Base-by-base conservation (phyloP, 441 rosid species). In the Gossypium gossypioides region DNA sequence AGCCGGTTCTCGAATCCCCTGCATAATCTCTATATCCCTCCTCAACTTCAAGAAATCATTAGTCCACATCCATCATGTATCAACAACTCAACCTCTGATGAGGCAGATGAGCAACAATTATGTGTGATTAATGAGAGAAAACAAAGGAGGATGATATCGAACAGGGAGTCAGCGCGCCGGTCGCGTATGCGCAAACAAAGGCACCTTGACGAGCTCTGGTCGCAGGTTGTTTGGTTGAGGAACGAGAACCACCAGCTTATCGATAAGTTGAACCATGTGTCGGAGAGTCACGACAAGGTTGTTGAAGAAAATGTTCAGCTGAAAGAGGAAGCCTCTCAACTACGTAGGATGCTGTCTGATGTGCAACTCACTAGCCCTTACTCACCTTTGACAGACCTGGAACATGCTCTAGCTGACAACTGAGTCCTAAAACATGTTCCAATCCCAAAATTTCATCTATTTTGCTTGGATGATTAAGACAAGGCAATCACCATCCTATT, bases 61-160 rank as follows among this genome's bases (percentile, higher is more conserved):
- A 84, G 81, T 42, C 78, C 77, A 44, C 89, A 82, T 27, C 77
- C 88, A 46, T 84, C 96, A 7, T 73, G 83, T 77, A 69, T 78
- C 27, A 91, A 90, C 83, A 86, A 89, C 84, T 92, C 96, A 0
- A 88, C 97, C 18, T 90, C 96, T 0, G 96, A 92, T 13, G 96
- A 90, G 64, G 96, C 91, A 15, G 96, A 85, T 0, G 96, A 88
- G 80, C 90, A 84, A 16, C 86, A 86, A 21, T 80, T 75, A 29
- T 59, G 71, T 68, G 75, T 87, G 52, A 81, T 87, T 79, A 84
- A 83, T 10, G 91, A 88, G 80, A 82, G 93, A 73, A 88, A 88
- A 79, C 87, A 85, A 77, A 78, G 89, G 74, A 85, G 93, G 81
- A 88, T 85, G 93, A 83, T 88, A 76, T 88, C 93, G 4, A 89